Evolutionary conservation across 2,329 filamentous ascomycete genomes (phyloP).

Genomic region (Trichoderma asperellum): DNA sequence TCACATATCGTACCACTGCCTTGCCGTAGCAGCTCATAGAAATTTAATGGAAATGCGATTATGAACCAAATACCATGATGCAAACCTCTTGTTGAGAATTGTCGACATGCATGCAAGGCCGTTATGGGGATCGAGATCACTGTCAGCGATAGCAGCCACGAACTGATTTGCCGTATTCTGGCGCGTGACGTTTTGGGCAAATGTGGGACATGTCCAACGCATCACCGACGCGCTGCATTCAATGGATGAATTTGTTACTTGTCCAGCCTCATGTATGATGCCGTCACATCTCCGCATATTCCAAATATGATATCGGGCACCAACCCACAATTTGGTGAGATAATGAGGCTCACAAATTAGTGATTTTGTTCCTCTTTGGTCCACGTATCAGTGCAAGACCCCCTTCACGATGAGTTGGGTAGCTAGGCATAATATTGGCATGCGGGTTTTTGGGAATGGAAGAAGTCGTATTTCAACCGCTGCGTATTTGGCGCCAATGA

Average conservation of each 20-base stretch:
- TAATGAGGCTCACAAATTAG: not conserved
- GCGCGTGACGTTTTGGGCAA: not conserved
- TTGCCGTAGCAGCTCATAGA: not conserved
- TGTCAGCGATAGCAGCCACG: not conserved
- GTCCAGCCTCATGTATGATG: not conserved
- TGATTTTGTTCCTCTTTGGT: not conserved
- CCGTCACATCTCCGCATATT: not conserved
- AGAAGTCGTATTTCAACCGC: not conserved
- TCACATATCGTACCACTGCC: not conserved
- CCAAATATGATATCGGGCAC: not conserved
- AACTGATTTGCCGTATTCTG: not conserved
- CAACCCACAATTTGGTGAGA: not conserved
- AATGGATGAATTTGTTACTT: not conserved
- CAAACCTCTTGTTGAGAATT: not conserved
- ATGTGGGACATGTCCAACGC: not conserved
- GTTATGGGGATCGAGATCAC: not conserved
- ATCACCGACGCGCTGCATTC: not conserved
- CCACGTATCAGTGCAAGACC: not conserved
- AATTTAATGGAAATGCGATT: not conserved
- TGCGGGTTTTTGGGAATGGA: not conserved
- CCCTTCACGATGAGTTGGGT: not conserved
- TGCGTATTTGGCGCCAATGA: not conserved
- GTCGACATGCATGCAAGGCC: not conserved
- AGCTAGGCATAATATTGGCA: not conserved
- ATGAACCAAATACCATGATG: not conserved